Conservation (phyloP, 2,329 filamentous ascomycete species). For the Leptographium wingfieldii region DNA sequence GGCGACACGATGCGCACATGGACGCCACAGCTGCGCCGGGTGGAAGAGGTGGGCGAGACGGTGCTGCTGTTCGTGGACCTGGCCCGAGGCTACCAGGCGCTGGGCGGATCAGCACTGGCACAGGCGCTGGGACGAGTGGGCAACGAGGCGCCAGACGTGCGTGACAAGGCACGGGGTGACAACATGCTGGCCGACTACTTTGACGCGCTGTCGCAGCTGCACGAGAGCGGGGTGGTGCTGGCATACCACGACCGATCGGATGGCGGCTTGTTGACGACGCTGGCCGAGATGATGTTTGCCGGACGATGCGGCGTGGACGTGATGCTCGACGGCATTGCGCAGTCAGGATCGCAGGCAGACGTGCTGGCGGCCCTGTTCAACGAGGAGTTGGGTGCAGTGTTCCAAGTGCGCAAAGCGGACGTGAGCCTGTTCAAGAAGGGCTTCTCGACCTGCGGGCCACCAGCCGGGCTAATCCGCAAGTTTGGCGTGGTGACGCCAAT, state of each 20-base stretch:
- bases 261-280: conserved; percentile 78
- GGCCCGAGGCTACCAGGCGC: conserved; percentile 62
- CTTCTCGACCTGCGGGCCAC: conserved; percentile 82
- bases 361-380: conserved; percentile 79
- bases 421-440: conserved; percentile 78
- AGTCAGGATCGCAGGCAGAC: conserved; percentile 47
- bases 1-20: conserved; percentile 75
- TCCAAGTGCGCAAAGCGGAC: conserved; percentile 80
- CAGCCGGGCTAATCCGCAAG: conserved; percentile 67
- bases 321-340: conserved; percentile 62
- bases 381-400: conserved; percentile 89
- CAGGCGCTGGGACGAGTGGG: conserved; percentile 83
- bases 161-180: conserved; percentile 32
- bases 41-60: conserved; percentile 81
- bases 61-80: conserved; percentile 86
- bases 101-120: conserved; percentile 84
- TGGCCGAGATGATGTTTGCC: conserved; percentile 97
- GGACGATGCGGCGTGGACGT: conserved; percentile 81
- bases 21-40: conserved; percentile 76
- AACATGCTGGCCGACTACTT: conserved; percentile 58
- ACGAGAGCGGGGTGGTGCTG: conserved; percentile 53
- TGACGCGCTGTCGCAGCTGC: conserved; percentile 61
- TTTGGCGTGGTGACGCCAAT: conserved; percentile 64
- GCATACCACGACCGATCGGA: conserved; percentile 94
- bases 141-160: conserved; percentile 73